Conservation (phyloP, 225 moss, liverwort and hornwort genomes). For the Antitrichia curtipendula region DNA sequence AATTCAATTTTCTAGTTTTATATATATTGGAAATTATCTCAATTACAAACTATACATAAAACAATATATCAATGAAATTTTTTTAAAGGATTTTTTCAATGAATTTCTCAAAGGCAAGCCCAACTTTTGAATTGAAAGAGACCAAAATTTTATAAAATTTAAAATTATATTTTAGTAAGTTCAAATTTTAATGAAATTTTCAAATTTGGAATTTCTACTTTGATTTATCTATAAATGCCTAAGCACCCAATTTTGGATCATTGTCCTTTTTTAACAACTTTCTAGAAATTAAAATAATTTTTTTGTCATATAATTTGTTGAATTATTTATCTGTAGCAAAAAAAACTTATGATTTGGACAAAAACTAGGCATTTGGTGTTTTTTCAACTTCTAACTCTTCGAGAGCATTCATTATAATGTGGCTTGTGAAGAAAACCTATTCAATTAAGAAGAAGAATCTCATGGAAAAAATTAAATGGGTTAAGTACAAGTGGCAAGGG, state of each 20-base stretch:
- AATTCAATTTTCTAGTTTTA: not conserved
- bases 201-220: not conserved
- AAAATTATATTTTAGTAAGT: not conserved
- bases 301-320: not conserved
- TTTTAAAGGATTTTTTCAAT: not conserved
- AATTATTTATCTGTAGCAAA: not conserved
- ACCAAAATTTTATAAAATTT: not conserved
- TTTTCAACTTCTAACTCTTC: not conserved
- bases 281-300: fast-evolving
- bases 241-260: not conserved
- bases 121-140: not conserved
- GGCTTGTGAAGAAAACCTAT: not conserved
- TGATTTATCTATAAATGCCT: not conserved
- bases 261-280: fast-evolving
- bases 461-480: not conserved
- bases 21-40: not conserved
- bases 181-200: not conserved
- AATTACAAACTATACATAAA: not conserved
- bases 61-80: not conserved
- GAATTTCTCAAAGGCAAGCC: not conserved
- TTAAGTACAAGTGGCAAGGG: not conserved
- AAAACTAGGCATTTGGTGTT: not conserved
- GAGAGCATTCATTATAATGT: not conserved
- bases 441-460: not conserved
- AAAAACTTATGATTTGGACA: not conserved